phyloP scores from a whole-genome alignment of 2,329 filamentous ascomycete species.

The Ophiostoma sp. region DNA sequence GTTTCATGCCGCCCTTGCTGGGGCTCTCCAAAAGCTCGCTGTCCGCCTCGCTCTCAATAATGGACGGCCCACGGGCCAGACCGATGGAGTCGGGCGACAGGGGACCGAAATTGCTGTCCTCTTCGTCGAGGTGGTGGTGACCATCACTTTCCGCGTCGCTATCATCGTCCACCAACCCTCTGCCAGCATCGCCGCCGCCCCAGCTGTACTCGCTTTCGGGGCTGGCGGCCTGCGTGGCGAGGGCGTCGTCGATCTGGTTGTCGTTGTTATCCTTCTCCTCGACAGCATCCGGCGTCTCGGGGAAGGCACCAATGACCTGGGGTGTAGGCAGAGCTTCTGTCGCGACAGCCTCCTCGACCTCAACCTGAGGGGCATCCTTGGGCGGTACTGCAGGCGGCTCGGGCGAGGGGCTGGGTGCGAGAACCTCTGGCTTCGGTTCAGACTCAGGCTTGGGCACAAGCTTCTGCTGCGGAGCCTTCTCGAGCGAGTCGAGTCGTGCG shows the following conservation, averaged over 20 bases:
- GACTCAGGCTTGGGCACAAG: neutral
- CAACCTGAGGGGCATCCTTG: neutral
- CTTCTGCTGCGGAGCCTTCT: neutral
- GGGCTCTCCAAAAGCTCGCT: neutral
- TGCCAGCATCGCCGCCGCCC: conserved; percentile 14
- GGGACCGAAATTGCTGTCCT: neutral
- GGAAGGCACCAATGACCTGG: neutral
- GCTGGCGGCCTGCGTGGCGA: neutral
- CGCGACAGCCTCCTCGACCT: no score
- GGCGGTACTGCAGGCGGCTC: neutral
- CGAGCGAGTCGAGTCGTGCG: conserved; percentile 12
- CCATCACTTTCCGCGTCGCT: neutral
- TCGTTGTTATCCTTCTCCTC: neutral
- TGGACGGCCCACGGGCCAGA: conserved; percentile 38
- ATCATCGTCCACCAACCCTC: neutral
- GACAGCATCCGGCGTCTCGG: neutral
- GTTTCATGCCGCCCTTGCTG: neutral
- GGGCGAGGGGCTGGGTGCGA: neutral
- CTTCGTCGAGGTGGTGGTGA: neutral
- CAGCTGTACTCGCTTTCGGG: conserved; percentile 20
- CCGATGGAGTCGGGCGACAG: conserved; percentile 36
- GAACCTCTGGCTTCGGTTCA: neutral
- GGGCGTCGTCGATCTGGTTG: neutral
- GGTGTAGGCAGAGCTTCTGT: neutral
- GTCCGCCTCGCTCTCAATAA: conserved; percentile 28